Conservation (phyloP, 352 stramenopile genomes). For the Pythium plurisporium region DNA sequence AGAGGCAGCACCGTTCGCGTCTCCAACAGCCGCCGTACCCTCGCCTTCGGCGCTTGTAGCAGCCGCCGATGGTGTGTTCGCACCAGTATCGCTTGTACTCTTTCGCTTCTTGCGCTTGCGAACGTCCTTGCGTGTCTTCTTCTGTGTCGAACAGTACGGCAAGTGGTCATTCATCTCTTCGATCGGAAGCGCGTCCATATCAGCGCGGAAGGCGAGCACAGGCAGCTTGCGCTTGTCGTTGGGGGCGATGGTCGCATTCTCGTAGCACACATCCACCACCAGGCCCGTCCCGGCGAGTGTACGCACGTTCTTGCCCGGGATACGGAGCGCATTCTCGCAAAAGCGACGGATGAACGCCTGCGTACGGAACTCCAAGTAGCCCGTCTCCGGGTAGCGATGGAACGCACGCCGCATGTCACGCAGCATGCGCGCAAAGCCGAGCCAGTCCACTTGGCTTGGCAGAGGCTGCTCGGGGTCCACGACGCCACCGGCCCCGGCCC, state of each 20-base stretch:
- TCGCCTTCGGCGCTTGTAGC: neutral
- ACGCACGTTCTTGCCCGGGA: constrained; percentile 67
- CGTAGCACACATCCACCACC: constrained; percentile 86
- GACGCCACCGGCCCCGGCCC: neutral
- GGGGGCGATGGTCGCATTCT: constrained; percentile 44
- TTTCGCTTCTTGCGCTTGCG: constrained; percentile 73
- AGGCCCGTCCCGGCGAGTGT: constrained; percentile 85
- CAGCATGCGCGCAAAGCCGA: constrained; percentile 66
- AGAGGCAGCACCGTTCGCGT: neutral
- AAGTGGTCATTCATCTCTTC: constrained; percentile 77
- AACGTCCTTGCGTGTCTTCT: constrained; percentile 43
- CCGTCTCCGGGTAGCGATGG: constrained; percentile 89
- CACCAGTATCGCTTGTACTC: neutral
- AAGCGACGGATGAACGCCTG: constrained; percentile 81
- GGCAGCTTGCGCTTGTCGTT: constrained; percentile 63
- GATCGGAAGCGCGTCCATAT: constrained; percentile 96
- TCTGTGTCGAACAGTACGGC: constrained; percentile 72
- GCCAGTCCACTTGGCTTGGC: constrained; percentile 45
- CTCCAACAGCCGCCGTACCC: neutral
- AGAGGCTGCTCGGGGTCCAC: constrained; percentile 9
- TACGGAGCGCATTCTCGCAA: constrained; percentile 76
- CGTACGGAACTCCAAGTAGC: constrained; percentile 88
- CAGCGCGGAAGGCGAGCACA: constrained; percentile 90
- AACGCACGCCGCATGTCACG: constrained; percentile 79
- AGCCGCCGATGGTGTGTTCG: neutral